Evolutionary conservation across 768 basidiomycete genomes (phyloP).

Genomic region (Hygrocybe coccinea): DNA sequence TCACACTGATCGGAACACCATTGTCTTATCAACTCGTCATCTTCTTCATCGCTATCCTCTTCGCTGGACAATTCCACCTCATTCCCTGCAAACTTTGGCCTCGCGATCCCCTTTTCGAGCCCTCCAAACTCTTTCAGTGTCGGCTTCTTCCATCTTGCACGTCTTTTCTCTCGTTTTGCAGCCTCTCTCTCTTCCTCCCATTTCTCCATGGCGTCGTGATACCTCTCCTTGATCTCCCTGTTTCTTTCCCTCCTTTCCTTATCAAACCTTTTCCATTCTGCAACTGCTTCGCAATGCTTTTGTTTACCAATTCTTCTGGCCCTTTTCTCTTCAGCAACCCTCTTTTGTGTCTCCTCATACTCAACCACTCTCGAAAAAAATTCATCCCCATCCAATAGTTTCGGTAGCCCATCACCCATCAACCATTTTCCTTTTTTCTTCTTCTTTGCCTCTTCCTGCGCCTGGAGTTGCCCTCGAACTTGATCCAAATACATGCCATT

Average conservation of each 20-base stretch:
- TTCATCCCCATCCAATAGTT: neutral
- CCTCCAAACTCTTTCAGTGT: neutral
- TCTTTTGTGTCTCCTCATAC: neutral
- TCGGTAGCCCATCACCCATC: neutral
- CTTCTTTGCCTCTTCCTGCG: neutral
- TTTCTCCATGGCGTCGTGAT: neutral
- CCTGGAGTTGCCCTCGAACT: neutral
- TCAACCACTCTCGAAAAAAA: neutral
- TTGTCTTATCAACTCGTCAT: neutral
- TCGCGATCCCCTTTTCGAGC: neutral
- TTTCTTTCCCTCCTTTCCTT: neutral
- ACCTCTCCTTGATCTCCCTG: neutral
- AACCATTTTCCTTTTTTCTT: neutral
- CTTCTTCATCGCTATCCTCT: neutral
- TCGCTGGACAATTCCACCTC: neutral
- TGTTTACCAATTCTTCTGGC: neutral
- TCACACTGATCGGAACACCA: neutral
- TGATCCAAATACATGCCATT: neutral
- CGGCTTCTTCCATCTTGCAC: neutral
- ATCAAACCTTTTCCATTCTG: neutral
- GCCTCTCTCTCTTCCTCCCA: constrained; percentile 2
- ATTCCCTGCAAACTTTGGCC: neutral
- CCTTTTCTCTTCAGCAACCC: neutral
- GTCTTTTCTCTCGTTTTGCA: neutral
- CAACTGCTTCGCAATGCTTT: neutral